These are phyloP conservation scores for Salix caprea DNA, from an alignment of 345 rosid species.

Conservation along the genomic window DNA sequence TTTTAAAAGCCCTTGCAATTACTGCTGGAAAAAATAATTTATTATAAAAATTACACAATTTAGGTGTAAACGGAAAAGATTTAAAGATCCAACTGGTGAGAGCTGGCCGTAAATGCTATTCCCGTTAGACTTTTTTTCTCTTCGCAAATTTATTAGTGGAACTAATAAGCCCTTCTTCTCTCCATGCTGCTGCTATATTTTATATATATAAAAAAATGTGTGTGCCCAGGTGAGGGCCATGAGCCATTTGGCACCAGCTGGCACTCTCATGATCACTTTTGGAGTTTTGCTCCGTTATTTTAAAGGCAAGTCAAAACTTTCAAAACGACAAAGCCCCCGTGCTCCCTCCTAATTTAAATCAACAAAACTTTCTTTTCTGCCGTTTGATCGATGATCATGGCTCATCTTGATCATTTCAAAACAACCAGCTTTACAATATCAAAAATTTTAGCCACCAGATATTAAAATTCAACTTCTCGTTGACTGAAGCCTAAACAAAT, in stretches of 20 bases:
- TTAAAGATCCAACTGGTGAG: too few relatives aligned
- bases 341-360: neutral
- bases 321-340: neutral
- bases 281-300: neutral
- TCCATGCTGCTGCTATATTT: neutral
- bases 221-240: neutral
- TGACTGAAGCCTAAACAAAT: neutral
- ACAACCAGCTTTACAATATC: neutral
- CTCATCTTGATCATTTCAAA: neutral
- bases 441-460: neutral
- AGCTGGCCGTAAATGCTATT: too few relatives aligned
- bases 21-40: too few relatives aligned
- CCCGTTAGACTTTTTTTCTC: too few relatives aligned
- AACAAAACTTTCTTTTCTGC: neutral
- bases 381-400: neutral
- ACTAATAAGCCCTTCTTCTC: neutral
- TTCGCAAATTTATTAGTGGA: too few relatives aligned
- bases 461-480: too few relatives aligned
- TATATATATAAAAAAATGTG: too few relatives aligned
- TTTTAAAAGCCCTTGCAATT: too few relatives aligned
- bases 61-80: too few relatives aligned
- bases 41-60: too few relatives aligned
- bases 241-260: conserved; percentile 6
- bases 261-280: neutral
- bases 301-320: neutral